These are phyloP conservation scores for Petunia axillaris DNA, from an alignment of 257 asterid species.

Conservation along the genomic window DNA sequence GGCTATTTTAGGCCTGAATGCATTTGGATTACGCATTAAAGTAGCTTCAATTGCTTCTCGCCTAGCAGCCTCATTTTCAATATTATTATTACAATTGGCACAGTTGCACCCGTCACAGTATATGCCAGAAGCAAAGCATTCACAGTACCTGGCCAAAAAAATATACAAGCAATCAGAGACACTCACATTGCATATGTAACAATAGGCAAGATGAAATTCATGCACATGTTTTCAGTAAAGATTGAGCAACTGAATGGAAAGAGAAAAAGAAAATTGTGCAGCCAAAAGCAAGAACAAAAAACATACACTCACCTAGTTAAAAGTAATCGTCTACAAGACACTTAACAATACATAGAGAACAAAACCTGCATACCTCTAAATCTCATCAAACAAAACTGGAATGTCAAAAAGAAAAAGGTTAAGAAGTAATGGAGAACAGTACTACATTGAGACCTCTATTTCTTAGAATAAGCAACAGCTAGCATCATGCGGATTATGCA, in stretches of 20 bases:
- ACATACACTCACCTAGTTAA: neutral
- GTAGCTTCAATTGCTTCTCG: conserved; percentile 39
- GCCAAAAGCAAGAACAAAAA: conserved; percentile 20
- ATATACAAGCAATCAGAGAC: neutral
- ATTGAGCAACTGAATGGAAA: conserved; percentile 7
- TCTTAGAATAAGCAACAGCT: conserved; percentile 2
- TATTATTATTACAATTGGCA: conserved; percentile 37
- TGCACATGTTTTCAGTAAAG: neutral
- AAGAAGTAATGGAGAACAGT: neutral
- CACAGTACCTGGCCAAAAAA: conserved; percentile 36
- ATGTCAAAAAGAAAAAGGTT: conserved; percentile 9
- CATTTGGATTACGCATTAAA: conserved; percentile 38
- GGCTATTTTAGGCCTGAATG: conserved; percentile 39
- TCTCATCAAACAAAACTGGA: too few relatives aligned
- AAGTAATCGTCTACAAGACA: neutral
- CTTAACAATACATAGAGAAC: conserved; percentile 7
- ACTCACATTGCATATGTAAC: neutral
- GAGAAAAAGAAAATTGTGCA: conserved; percentile 17
- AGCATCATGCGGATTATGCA: neutral
- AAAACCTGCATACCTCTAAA: neutral
- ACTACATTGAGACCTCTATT: neutral
- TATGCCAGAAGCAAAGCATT: conserved; percentile 43
- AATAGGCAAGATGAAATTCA: neutral
- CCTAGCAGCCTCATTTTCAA: conserved; percentile 39
- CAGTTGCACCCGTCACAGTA: conserved; percentile 45